A percentile compares a stretch with the other conserved stretches of the same genome.
phyloP scores from a whole-genome alignment of 2,329 filamentous ascomycete species.

The Sarocladium kiliense region DNA sequence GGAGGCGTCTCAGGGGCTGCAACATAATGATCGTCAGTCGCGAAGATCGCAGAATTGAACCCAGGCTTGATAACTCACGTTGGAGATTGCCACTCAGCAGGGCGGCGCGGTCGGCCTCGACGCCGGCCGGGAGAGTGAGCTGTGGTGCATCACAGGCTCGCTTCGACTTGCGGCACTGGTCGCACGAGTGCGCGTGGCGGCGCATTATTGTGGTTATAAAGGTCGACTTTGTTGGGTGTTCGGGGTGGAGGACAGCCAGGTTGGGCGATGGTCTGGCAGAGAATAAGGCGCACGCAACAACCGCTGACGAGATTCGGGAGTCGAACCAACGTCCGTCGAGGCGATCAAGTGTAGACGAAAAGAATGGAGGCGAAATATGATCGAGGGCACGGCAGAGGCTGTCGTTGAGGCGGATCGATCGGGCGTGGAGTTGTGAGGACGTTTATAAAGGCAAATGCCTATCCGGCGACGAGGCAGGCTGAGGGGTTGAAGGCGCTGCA shows the following conservation, averaged over 20 bases:
- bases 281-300: no score
- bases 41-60: background rate
- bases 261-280: background rate
- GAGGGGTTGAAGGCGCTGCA: conserved; percentile 1
- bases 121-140: conserved; percentile 11
- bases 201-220: background rate
- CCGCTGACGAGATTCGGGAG: background rate
- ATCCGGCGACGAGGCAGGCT: background rate
- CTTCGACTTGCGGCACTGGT: conserved; percentile 19
- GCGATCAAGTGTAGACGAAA: background rate
- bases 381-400: no score
- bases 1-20: conserved; percentile 8
- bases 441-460: background rate
- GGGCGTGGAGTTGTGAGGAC: background rate
- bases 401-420: background rate
- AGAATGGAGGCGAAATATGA: no score
- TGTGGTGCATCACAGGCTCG: conserved; percentile 21
- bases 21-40: background rate
- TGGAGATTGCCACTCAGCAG: conserved; percentile 5
- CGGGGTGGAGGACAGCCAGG: background rate
- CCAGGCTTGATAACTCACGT: background rate
- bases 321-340: background rate
- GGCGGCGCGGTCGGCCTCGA: background rate
- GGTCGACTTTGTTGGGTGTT: background rate
- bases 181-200: conserved; percentile 16